Evolutionary conservation across 1,284 basidiomycete genomes (phyloP), one percentile per base, ranked within the genome.

Genomic region (Irpex sp.): DNA sequence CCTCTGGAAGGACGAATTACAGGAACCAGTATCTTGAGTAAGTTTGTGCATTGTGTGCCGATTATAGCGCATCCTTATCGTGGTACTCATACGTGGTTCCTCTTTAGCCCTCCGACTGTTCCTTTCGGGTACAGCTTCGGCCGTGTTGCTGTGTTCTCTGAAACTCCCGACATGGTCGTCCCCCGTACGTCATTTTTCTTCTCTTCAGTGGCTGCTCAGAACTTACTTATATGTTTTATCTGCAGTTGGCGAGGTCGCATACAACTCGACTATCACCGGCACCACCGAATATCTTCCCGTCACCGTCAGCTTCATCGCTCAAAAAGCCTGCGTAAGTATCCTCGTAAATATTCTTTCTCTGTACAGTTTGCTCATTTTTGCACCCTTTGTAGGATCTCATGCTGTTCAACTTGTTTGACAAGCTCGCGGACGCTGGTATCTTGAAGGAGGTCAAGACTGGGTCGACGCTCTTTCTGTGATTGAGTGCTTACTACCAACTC

Each of bases 251-350:
- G 76, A 81, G 62, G 68, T 75, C 1, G 67, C 78, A 2, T 81
- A 74, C 71, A 71, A 74, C 57, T 79, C 78, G 11, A 77, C 72
- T 9, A 76, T 81, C 66, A 75, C 73, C 1, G 72, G 74, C 26
- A 70, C 72, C 39, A 72, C 70, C 31, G 78, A 81, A 67, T 74
- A 74, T 58, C 69, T 80, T 8, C 78, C 79, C 0, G 76, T 81
- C 21, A 76, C 77, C 0, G 64, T 79, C 46, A 74, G 74, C 59
- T 74, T 81, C 61, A 69, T 76, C 21, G 74, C 77, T 9, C 72
- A 75, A 5, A 74, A 74, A 37, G 73, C 73, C 13, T 81, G 79
- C 62, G 79, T 73, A 51, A 68, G 73, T 67, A 1, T 50, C 17
- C 49, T 36, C 49, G 26, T 26, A 26, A 26, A 26, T 3, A 17